Evolutionary conservation across 192 early-diverging fungal species (phyloP).

Genomic region (Borealophlyctis nickersoniae): DNA sequence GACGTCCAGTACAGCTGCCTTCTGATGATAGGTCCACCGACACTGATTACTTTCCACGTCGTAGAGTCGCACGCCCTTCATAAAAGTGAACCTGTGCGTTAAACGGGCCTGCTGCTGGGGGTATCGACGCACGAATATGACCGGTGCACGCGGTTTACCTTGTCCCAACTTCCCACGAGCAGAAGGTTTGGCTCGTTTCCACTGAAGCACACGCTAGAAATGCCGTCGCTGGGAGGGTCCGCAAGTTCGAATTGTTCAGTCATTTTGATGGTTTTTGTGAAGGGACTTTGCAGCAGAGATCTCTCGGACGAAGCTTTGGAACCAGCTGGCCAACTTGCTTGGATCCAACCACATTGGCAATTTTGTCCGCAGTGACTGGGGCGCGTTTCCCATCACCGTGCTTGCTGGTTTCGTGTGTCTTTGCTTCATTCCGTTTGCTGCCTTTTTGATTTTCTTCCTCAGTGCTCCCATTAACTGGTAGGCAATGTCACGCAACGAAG

Average conservation of each 20-base stretch:
- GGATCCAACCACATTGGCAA: no score
- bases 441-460: no score
- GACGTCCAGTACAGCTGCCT: conserved; percentile 74
- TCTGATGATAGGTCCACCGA: conserved; percentile 53
- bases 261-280: no score
- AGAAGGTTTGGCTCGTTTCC: conserved; percentile 64
- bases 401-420: no score
- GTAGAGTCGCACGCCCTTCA: conserved; percentile 76
- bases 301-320: no score
- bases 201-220: conserved; percentile 72
- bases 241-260: conserved; percentile 53
- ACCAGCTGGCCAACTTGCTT: no score
- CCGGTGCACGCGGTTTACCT: conserved; percentile 42
- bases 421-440: no score
- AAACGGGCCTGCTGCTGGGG: not conserved
- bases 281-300: no score
- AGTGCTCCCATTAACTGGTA: no score
- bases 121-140: conserved; percentile 2
- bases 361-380: no score
- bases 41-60: conserved; percentile 66
- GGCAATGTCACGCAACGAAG: conserved; percentile 7
- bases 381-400: no score
- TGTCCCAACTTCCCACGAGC: conserved; percentile 89
- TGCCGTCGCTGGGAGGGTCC: conserved; percentile 82
- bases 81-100: not conserved